These are phyloP conservation scores for Gyrodon lividus DNA, from an alignment of 768 basidiomycete species.

Conservation along the genomic window DNA sequence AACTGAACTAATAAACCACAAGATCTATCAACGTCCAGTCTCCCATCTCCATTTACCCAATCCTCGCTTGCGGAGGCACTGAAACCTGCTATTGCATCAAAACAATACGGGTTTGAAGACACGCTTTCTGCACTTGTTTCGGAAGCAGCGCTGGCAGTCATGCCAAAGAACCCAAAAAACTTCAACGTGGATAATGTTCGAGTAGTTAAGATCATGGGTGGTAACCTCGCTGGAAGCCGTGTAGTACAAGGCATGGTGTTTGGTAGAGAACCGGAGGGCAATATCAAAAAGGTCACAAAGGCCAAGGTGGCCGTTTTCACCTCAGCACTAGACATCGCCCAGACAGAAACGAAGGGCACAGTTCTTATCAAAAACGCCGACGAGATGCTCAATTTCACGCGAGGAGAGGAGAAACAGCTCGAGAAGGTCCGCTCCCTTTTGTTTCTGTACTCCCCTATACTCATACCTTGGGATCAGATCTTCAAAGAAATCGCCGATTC, in stretches of 20 bases:
- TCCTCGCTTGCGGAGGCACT: constrained; percentile 71
- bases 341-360: constrained; percentile 99
- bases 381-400: constrained; percentile 96
- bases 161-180: constrained; percentile 84
- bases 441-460: neutral
- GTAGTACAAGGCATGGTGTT: constrained; percentile 99
- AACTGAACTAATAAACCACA: constrained; percentile 14
- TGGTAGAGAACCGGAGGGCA: constrained; percentile 90
- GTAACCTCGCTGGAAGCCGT: constrained; percentile 76
- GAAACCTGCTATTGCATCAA: constrained; percentile 91
- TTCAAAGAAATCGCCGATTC: constrained; percentile 97
- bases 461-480: constrained; percentile 53
- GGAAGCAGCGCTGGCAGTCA: constrained; percentile 88
- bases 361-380: constrained; percentile 93
- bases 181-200: constrained; percentile 99
- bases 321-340: constrained; percentile 85
- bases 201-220: constrained; percentile 98
- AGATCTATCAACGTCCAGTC: constrained; percentile 70
- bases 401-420: constrained; percentile 93
- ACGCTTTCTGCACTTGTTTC: constrained; percentile 79
- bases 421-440: constrained; percentile 60
- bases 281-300: constrained; percentile 75
- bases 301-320: constrained; percentile 98
- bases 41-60: constrained; percentile 72
- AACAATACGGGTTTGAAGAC: constrained; percentile 95